phyloP scores from a whole-genome alignment of 768 basidiomycete genomes.

The Termitomyces sp. region DNA sequence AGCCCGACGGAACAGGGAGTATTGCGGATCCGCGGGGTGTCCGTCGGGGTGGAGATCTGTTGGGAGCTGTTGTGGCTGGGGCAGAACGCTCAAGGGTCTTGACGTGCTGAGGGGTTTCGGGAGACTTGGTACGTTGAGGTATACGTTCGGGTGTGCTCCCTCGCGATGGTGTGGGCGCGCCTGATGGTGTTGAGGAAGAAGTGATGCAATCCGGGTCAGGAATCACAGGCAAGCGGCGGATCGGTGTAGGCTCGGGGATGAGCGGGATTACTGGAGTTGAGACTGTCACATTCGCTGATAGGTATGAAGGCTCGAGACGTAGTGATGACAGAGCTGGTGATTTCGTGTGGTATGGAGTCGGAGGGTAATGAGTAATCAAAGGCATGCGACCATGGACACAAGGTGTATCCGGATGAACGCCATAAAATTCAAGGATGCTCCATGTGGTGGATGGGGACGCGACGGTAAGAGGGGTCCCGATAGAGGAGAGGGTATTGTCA shows the following conservation, averaged over 20 bases:
- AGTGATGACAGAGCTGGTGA: constrained; percentile 6
- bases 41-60: background rate
- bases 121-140: background rate
- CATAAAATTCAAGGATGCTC: constrained; percentile 21
- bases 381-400: constrained; percentile 4
- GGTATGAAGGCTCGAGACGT: constrained; percentile 1
- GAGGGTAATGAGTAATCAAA: constrained; percentile 9
- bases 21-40: constrained; percentile 1
- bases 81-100: background rate
- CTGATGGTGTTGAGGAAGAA: constrained; percentile 1
- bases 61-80: background rate
- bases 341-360: constrained; percentile 7
- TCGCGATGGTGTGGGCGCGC: background rate
- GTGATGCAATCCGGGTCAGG: constrained; percentile 3
- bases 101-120: background rate
- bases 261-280: background rate
- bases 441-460: constrained; percentile 20
- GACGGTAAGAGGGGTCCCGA: constrained; percentile 9
- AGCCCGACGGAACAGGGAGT: constrained; percentile 3
- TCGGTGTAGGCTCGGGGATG: constrained; percentile 1
- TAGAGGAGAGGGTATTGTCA: constrained; percentile 6
- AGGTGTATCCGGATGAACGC: constrained; percentile 12
- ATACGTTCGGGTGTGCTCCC: background rate
- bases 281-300: background rate
- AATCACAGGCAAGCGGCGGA: constrained; percentile 16